A percentile compares a stretch with the other conserved stretches of the same genome.
phyloP scores from a whole-genome alignment of 768 basidiomycete species.

The Boletus barrowsii region DNA sequence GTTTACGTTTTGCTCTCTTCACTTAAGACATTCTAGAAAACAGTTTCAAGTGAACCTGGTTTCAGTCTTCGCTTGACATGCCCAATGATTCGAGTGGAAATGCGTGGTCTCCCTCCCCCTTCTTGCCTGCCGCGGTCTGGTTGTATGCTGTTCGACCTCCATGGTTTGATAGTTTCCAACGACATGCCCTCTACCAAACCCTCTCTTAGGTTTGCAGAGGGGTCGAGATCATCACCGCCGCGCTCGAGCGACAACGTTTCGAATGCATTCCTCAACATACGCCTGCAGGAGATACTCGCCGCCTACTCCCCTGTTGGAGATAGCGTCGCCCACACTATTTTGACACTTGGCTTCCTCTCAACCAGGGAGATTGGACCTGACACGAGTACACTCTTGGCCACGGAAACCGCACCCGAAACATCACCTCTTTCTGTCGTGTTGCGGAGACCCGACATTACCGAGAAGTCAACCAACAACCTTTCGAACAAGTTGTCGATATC shows the following conservation, averaged over 20 bases:
- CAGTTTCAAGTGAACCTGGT: background rate
- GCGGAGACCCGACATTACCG: conserved; percentile 9
- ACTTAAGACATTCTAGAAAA: conserved; percentile 13
- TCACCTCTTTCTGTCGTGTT: conserved; percentile 24
- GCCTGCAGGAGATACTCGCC: conserved; percentile 45
- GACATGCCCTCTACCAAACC: conserved; percentile 19
- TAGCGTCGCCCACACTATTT: conserved; percentile 40
- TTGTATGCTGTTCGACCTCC: conserved; percentile 60
- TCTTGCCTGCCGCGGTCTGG: conserved; percentile 57
- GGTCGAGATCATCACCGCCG: background rate
- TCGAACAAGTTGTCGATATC: conserved; percentile 16
- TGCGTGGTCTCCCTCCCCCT: conserved; percentile 63
- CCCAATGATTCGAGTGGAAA: conserved; percentile 60
- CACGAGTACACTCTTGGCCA: conserved; percentile 23
- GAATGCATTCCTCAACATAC: conserved; percentile 34
- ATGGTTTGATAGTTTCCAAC: conserved; percentile 44
- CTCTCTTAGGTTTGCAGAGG: conserved; percentile 30
- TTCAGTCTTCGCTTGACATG: conserved; percentile 39
- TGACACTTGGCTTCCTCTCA: conserved; percentile 50
- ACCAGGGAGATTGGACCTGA: conserved; percentile 12
- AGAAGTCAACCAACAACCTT: background rate
- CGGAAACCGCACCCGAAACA: conserved; percentile 14
- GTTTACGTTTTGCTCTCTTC: background rate
- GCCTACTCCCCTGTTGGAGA: conserved; percentile 45
- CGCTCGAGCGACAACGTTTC: conserved; percentile 3